phyloP scores from a whole-genome alignment of 192 early-diverging fungal genomes.

The Helicostylum pulchrum region DNA sequence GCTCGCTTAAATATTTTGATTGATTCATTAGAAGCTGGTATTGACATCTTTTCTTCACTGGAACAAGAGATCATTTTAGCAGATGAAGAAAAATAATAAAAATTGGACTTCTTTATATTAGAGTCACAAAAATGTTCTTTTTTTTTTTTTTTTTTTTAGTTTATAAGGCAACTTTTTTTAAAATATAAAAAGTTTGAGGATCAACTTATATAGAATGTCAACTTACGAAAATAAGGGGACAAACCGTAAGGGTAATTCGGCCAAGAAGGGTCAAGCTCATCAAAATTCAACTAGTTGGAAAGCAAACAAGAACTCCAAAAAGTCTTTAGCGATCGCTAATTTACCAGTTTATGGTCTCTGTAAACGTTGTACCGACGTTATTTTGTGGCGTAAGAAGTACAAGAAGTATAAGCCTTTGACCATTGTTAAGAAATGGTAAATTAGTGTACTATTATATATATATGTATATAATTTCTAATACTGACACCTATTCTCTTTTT shows the following conservation, averaged over 20 bases:
- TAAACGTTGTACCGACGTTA: conserved; percentile 67
- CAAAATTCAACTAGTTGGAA: conserved; percentile 86
- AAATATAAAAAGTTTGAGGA: too few species aligned
- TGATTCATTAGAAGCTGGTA: conserved; percentile 41
- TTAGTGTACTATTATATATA: conserved; percentile 15
- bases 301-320: conserved; percentile 83
- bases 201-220: too few species aligned
- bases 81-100: background rate
- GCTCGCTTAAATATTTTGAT: conserved; percentile 36
- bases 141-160: too few species aligned
- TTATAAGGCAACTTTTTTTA: too few species aligned
- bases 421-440: conserved; percentile 82
- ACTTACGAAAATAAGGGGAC: conserved; percentile 46
- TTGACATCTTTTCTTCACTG: conserved; percentile 35
- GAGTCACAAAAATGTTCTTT: too few species aligned
- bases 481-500: background rate
- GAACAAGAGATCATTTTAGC: conserved; percentile 34
- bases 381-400: conserved; percentile 87
- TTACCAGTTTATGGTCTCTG: conserved; percentile 82
- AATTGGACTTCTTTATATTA: background rate
- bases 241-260: conserved; percentile 52
- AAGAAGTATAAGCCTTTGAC: conserved; percentile 97
- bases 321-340: conserved; percentile 68
- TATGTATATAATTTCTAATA: background rate
- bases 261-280: conserved; percentile 83